Evolutionary conservation across 1,284 basidiomycete species (phyloP).

Genomic region (Apiotrichum mycotoxinovorans): DNA sequence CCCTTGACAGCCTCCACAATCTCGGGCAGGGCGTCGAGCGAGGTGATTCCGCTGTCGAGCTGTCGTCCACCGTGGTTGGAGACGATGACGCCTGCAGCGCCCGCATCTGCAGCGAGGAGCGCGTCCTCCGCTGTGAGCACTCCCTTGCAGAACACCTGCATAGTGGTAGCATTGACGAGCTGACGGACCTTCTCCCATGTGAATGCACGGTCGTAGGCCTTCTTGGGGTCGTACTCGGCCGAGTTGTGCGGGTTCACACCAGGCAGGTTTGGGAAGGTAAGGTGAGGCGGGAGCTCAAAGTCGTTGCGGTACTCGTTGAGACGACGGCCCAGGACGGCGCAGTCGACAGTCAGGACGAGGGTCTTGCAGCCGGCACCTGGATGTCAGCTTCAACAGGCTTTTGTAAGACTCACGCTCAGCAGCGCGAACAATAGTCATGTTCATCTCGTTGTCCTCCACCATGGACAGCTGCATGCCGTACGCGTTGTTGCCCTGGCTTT

Average conservation of each 20-base stretch:
- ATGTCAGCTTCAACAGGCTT: slow-evolving; percentile 10
- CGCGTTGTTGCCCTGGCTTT: slow-evolving; percentile 17
- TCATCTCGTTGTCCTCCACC: slow-evolving; percentile 24
- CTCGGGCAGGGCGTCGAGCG: slow-evolving; percentile 29
- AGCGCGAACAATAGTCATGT: slow-evolving; percentile 21
- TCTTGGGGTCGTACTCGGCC: slow-evolving; percentile 12
- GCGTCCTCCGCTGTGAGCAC: slow-evolving; percentile 31
- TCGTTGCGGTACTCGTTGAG: slow-evolving; percentile 26
- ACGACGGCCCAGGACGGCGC: slow-evolving; percentile 25
- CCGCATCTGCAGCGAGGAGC: slow-evolving; percentile 28
- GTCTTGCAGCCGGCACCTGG: slow-evolving; percentile 24
- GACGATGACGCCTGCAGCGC: slow-evolving; percentile 30
- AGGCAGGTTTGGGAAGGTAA: slow-evolving; percentile 21
- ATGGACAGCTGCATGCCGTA: slow-evolving; percentile 32
- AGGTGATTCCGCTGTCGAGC: slow-evolving; percentile 32
- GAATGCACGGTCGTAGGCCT: slow-evolving; percentile 15
- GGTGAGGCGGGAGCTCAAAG: slow-evolving; percentile 13
- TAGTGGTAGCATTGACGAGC: not conserved
- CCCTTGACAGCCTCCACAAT: slow-evolving; percentile 28
- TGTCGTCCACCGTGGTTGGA: slow-evolving; percentile 40
- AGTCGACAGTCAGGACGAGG: slow-evolving; percentile 32
- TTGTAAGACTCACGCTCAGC: slow-evolving; percentile 22
- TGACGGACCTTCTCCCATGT: slow-evolving; percentile 18
- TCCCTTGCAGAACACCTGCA: slow-evolving; percentile 27
- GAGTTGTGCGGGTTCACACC: slow-evolving; percentile 13